Conservation (phyloP, 352 stramenopile species). For the Phytophthora tentaculata region DNA sequence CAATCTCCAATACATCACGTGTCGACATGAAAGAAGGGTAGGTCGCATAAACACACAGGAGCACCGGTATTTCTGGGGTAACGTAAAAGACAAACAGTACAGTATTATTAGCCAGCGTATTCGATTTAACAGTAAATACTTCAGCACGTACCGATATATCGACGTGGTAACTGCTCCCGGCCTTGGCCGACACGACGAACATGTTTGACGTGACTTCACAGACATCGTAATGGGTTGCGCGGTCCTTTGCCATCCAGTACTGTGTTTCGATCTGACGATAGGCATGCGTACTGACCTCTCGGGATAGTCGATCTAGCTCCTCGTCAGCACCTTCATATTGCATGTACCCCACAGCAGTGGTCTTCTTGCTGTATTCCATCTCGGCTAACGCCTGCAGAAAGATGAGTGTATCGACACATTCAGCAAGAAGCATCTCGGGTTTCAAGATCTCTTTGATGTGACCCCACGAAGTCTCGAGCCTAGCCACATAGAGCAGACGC, state of each 20-base stretch:
- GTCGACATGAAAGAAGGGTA: no score
- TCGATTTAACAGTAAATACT: no score
- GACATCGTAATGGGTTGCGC: not conserved
- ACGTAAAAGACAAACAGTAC: no score
- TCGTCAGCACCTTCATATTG: not conserved
- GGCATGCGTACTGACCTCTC: not conserved
- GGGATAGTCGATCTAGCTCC: not conserved
- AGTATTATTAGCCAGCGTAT: no score
- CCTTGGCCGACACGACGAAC: not conserved
- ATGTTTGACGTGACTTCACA: slow-evolving; percentile 1
- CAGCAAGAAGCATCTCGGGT: not conserved
- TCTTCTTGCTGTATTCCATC: not conserved
- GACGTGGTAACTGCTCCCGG: not conserved
- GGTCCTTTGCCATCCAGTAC: not conserved
- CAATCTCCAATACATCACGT: no score
- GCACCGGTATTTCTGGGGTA: no score
- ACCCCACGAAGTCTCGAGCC: not conserved
- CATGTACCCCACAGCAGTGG: not conserved
- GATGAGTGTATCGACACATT: not conserved
- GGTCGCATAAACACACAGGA: no score
- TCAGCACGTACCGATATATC: not conserved
- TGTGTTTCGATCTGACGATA: not conserved
- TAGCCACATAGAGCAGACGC: not conserved
- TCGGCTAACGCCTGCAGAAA: not conserved
- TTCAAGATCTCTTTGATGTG: not conserved